phyloP scores from a whole-genome alignment of 805 yeast genomes.

The Candida germanica region DNA sequence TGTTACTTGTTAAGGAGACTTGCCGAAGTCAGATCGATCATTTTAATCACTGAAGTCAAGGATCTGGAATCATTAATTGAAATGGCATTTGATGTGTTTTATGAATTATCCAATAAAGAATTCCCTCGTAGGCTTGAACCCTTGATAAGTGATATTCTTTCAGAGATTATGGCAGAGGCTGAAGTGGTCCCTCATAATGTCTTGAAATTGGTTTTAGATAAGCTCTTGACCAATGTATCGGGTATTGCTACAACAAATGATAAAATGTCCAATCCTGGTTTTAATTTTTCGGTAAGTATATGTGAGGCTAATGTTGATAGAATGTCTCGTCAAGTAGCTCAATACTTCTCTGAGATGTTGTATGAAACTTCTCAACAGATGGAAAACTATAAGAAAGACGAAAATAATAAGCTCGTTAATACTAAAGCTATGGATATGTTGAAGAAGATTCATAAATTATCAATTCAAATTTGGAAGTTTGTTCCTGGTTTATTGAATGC shows the following conservation, averaged over 20 bases:
- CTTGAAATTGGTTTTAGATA: slow-evolving; percentile 61
- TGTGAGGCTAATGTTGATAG: slow-evolving; percentile 71
- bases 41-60: slow-evolving; percentile 72
- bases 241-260: slow-evolving; percentile 9
- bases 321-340: slow-evolving; percentile 72
- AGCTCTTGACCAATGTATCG: slow-evolving; percentile 39
- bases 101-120: slow-evolving; percentile 44
- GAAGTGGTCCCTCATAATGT: slow-evolving; percentile 60
- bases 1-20: slow-evolving; percentile 62
- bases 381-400: slow-evolving; percentile 19
- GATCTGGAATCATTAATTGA: slow-evolving; percentile 54
- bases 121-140: slow-evolving; percentile 57
- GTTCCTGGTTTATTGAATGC: slow-evolving; percentile 73
- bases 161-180: slow-evolving; percentile 71
- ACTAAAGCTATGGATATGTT: slow-evolving; percentile 39
- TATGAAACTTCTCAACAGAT: slow-evolving; percentile 43
- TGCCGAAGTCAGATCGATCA: slow-evolving; percentile 72
- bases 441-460: slow-evolving; percentile 58
- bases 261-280: slow-evolving; percentile 51
- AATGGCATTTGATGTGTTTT: slow-evolving; percentile 58
- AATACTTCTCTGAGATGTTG: slow-evolving; percentile 72
- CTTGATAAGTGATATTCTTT: slow-evolving; percentile 64
- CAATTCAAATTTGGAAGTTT: slow-evolving; percentile 69
- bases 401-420: slow-evolving; percentile 9
- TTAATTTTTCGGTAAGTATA: slow-evolving; percentile 60